Evolutionary conservation across 108 stramenopile species (phyloP).

Genomic region (Phaeodactylum tricornutum): DNA sequence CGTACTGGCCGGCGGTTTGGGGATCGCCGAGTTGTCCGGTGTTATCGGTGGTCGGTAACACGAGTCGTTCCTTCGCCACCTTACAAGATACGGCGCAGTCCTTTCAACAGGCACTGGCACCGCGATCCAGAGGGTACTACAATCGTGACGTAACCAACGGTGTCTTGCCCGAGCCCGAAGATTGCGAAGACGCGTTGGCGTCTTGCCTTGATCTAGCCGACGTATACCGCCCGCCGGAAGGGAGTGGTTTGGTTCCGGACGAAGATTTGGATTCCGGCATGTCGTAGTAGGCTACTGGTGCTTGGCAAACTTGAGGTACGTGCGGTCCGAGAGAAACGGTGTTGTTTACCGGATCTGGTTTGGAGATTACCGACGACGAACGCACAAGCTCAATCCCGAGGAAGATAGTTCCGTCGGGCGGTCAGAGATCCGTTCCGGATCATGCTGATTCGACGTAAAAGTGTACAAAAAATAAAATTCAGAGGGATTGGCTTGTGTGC

Average conservation of each 20-base stretch:
- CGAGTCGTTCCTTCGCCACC: conserved; percentile 38
- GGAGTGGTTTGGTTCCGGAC: conserved; percentile 36
- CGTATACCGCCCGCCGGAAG: conserved; percentile 54
- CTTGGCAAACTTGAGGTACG: conserved; percentile 1
- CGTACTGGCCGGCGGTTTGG: conserved; percentile 52
- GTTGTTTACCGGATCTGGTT: background rate
- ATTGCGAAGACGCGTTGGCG: conserved; percentile 64
- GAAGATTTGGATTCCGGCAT: conserved; percentile 10
- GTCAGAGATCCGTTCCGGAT: conserved; percentile 10
- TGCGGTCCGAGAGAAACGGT: background rate
- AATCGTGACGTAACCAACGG: conserved; percentile 58
- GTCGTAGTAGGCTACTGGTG: conserved; percentile 11
- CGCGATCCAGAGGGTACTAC: conserved; percentile 35
- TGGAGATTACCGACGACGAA: background rate
- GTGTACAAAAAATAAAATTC: conserved; percentile 26
- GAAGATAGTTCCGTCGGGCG: conserved; percentile 39
- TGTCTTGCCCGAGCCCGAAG: conserved; percentile 58
- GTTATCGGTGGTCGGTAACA: conserved; percentile 57
- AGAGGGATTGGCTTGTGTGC: background rate
- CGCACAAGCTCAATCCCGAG: conserved; percentile 1
- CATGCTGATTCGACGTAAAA: conserved; percentile 40
- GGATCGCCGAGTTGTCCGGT: conserved; percentile 5
- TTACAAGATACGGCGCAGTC: conserved; percentile 30
- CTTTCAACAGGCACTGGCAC: conserved; percentile 38
- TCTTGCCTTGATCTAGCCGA: conserved; percentile 48